Conservation (phyloP, 139 green algal genomes). For the Closterium sp. region DNA sequence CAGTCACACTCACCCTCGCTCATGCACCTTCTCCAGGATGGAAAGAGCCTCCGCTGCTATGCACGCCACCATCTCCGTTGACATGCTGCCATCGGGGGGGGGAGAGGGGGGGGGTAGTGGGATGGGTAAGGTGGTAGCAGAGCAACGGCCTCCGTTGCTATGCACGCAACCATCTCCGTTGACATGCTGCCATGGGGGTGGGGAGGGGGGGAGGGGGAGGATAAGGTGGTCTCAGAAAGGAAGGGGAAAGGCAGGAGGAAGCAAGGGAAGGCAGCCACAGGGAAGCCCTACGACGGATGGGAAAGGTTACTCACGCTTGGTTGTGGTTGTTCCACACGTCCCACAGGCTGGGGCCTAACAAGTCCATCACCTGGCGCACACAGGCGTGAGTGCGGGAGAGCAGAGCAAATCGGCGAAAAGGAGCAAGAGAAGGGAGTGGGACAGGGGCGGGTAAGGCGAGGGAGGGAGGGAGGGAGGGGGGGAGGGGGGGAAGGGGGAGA, state of each 20-base stretch:
- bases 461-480: not conserved
- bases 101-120: too few species aligned
- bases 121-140: too few species aligned
- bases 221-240: too few species aligned
- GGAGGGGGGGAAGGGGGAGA: not conserved
- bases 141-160: too few species aligned
- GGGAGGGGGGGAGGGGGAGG: too few species aligned
- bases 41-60: constrained; percentile 93
- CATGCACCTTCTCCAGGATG: constrained; percentile 96
- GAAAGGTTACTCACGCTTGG: constrained; percentile 61
- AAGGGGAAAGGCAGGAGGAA: too few species aligned
- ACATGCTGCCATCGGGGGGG: constrained; percentile 63
- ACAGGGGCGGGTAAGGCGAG: not conserved
- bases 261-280: too few species aligned
- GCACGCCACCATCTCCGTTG: constrained; percentile 96
- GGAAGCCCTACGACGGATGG: too few species aligned
- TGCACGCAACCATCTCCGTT: constrained; percentile 86
- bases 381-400: not conserved
- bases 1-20: not conserved
- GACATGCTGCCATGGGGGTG: too few species aligned
- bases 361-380: constrained; percentile 88
- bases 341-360: constrained; percentile 94
- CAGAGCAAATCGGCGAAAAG: not conserved
- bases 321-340: constrained; percentile 93
- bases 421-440: not conserved